Evolutionary conservation across 495 filamentous ascomycete species (phyloP), one percentile per base, ranked within the genome.

Genomic region (Aspergillus olivimuriae): DNA sequence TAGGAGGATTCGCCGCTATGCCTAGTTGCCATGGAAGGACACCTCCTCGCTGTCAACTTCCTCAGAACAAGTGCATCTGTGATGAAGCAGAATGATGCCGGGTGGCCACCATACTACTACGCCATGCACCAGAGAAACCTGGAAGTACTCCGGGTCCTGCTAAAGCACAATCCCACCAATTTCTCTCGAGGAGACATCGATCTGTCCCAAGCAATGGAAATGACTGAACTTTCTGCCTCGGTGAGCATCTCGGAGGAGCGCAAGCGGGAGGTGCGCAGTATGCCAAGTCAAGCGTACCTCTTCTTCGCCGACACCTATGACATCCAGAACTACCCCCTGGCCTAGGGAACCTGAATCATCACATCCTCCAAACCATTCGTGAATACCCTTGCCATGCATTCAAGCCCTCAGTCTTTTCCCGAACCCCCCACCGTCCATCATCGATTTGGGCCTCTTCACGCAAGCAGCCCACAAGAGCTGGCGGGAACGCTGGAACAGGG

Each of bases 1-100:
- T 54, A 61, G 21, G 62, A 70, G 37, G 68, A 73, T 41, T 70
- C 68, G 0, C 65, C 64, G 2, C 38, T 72, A 11, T 72, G 70
- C 36, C 46, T 68, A 21, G 70, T 68, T 5, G 61, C 70, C 6
- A 65, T 62, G 51, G 54, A 52, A 6, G 70, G 68, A 4, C 60
- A 69, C 45, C 50, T 61, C 19, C 44, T 50, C 10, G 55, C 72
- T n/a, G 65, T 64, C 3, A 59, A 56, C 15, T 41, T 69, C 15
- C 47, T 75, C 5, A 43, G 52, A 22, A 50, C 50, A 0, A 69
- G 69, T 5, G 67, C 68, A 31, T 66, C 62, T 5, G 51, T 62
- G 5, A 41, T 54, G n/a, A 65, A 63, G 28, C 56, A 57, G 33
- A 68, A 75, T 50, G 64, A 70, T 41, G 32, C 45, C 3, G 61